phyloP scores from a whole-genome alignment of 495 filamentous ascomycete species.

The Talaromyces stipitatus region DNA sequence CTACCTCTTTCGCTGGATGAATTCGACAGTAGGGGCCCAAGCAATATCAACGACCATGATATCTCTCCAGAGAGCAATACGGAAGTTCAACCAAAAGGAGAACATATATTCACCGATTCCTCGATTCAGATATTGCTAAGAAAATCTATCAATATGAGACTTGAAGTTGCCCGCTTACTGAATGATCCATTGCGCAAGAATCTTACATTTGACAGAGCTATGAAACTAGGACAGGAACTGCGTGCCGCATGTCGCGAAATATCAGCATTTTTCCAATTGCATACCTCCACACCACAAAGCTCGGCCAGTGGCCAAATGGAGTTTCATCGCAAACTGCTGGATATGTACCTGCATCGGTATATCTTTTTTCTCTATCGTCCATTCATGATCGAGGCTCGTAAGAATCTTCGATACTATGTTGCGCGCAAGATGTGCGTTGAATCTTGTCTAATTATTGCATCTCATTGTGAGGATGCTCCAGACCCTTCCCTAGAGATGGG shows the following conservation, averaged over 20 bases:
- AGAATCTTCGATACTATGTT: conserved; percentile 37
- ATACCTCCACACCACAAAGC: neutral
- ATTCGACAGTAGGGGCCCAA: conserved; percentile 37
- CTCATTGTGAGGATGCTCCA: conserved; percentile 10
- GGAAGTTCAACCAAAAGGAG: conserved; percentile 17
- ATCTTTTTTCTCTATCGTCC: conserved; percentile 36
- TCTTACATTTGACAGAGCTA: conserved; percentile 31
- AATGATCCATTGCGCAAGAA: conserved; percentile 19
- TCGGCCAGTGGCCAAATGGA: conserved; percentile 6
- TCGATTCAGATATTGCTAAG: conserved; percentile 38
- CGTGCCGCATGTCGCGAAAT: conserved; percentile 11
- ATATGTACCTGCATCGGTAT: conserved; percentile 35
- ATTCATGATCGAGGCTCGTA: conserved; percentile 32
- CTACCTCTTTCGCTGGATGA: conserved; percentile 33
- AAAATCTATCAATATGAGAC: conserved; percentile 29
- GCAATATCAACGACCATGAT: conserved; percentile 42
- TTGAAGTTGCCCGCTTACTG: conserved; percentile 27
- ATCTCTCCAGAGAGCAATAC: conserved; percentile 24
- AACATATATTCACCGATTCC: conserved; percentile 29
- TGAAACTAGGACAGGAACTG: conserved; percentile 7
- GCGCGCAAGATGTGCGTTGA: conserved; percentile 42
- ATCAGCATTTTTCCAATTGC: conserved; percentile 7
- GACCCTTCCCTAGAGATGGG: conserved; percentile 6
- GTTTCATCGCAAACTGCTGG: conserved; percentile 21
- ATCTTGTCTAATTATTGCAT: conserved; percentile 14